These are phyloP conservation scores for Stachybotrys echinatus DNA, from an alignment of 2,329 filamentous ascomycete species.

Conservation along the genomic window DNA sequence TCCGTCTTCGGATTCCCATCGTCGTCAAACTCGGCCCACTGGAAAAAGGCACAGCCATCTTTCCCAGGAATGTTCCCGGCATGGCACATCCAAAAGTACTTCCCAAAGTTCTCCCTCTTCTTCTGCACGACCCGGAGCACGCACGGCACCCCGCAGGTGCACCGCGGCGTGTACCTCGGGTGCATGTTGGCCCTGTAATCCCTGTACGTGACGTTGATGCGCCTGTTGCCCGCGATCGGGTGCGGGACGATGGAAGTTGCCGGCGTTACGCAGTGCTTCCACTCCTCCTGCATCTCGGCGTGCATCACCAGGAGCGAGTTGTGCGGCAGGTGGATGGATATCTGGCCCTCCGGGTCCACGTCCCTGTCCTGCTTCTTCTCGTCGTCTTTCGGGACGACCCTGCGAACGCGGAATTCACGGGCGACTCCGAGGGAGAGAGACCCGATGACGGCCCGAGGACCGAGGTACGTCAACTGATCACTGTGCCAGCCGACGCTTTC, in stretches of 20 bases:
- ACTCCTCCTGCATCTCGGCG: constrained; percentile 94
- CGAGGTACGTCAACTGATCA: constrained; percentile 89
- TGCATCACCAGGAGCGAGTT: constrained; percentile 96
- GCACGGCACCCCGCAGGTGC: constrained; percentile 64
- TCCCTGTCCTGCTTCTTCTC: constrained; percentile 33
- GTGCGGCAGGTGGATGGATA: constrained; percentile 88
- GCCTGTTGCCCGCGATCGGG: constrained; percentile 69
- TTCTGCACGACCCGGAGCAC: constrained; percentile 74
- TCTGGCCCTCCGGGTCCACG: constrained; percentile 72
- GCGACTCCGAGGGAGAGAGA: constrained; percentile 86
- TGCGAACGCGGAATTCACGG: constrained; percentile 85
- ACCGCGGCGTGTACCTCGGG: constrained; percentile 72
- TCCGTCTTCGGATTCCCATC: constrained; percentile 67
- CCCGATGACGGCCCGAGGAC: constrained; percentile 82
- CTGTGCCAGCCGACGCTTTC: constrained; percentile 89
- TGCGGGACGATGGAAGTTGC: constrained; percentile 77
- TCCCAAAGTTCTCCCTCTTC: constrained; percentile 69
- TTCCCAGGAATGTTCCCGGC: constrained; percentile 65
- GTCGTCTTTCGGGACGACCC: constrained; percentile 58
- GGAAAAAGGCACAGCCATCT: constrained; percentile 69
- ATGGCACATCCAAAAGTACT: constrained; percentile 94
- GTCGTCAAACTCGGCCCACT: constrained; percentile 83
- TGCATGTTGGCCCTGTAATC: constrained; percentile 75
- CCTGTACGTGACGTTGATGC: constrained; percentile 93
- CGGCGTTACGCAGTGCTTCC: constrained; percentile 84